These are phyloP conservation scores for Lipomyces lipofer DNA, from an alignment of 805 yeast genomes.

Conservation along the genomic window DNA sequence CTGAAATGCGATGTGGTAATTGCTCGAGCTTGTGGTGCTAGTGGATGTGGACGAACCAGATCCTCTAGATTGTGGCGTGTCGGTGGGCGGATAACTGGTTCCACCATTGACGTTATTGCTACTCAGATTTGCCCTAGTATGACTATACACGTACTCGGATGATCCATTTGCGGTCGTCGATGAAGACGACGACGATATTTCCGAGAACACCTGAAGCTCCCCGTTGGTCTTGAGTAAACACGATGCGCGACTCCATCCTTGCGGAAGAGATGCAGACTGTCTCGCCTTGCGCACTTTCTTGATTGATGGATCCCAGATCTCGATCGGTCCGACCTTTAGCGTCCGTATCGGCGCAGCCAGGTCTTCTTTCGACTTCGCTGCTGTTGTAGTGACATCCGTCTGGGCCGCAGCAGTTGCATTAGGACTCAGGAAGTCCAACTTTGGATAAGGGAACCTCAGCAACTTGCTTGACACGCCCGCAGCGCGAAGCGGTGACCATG, in stretches of 20 bases:
- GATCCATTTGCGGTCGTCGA: slow-evolving; percentile 2
- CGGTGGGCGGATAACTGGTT: not conserved
- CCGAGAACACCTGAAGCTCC: slow-evolving; percentile 26
- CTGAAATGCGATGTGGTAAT: slow-evolving; percentile 16
- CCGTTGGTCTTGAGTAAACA: slow-evolving; percentile 28
- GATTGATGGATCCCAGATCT: slow-evolving; percentile 25
- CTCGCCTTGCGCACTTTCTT: slow-evolving; percentile 5
- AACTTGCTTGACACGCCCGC: slow-evolving; percentile 24
- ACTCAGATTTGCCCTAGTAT: not conserved
- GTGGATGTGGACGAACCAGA: not conserved
- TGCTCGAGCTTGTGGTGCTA: slow-evolving; percentile 6
- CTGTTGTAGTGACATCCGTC: not conserved
- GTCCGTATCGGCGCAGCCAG: slow-evolving; percentile 16
- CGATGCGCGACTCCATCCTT: slow-evolving; percentile 19
- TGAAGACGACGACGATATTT: slow-evolving; percentile 1
- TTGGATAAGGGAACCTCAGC: slow-evolving; percentile 26
- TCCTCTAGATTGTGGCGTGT: too few species aligned
- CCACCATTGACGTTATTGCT: not conserved
- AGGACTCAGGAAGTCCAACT: slow-evolving; percentile 11
- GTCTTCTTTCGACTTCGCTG: not conserved
- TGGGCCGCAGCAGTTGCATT: not conserved
- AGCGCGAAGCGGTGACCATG: slow-evolving; percentile 29
- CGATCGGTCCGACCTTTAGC: slow-evolving; percentile 26
- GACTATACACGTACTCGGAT: slow-evolving; percentile 3
- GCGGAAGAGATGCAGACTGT: not conserved